These are phyloP conservation scores for Pseudogymnoascus sp. DNA, from an alignment of 2,329 filamentous ascomycete genomes.

Conservation along the genomic window DNA sequence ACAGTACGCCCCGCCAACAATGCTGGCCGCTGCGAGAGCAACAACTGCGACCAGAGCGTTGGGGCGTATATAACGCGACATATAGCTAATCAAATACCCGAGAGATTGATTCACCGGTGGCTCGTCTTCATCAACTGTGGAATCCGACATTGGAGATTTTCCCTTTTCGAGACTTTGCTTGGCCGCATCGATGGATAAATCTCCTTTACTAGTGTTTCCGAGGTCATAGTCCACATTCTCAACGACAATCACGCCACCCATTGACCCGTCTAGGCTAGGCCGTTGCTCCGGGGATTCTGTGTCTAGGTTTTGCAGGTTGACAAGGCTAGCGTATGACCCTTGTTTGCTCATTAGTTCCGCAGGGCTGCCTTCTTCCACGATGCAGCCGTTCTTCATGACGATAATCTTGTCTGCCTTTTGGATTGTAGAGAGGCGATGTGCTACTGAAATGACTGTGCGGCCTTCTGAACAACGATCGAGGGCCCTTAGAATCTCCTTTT, in stretches of 20 bases:
- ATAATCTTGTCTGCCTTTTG: slow-evolving; percentile 96
- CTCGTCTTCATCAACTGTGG: slow-evolving; percentile 11
- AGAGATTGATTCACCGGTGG: slow-evolving; percentile 14
- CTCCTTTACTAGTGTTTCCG: background rate
- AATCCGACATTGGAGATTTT: background rate
- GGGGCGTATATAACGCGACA: slow-evolving; percentile 14
- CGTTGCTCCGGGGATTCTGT: slow-evolving; percentile 16
- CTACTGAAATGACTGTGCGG: slow-evolving; percentile 87
- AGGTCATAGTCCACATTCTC: slow-evolving; percentile 12
- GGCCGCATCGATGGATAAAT: background rate
- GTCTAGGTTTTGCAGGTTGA: slow-evolving; percentile 30
- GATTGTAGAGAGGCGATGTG: slow-evolving; percentile 84
- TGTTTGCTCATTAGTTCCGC: slow-evolving; percentile 58
- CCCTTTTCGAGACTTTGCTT: slow-evolving; percentile 9
- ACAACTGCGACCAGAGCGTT: slow-evolving; percentile 28
- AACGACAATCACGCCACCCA: slow-evolving; percentile 8
- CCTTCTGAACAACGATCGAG: slow-evolving; percentile 57
- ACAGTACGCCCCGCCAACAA: slow-evolving; percentile 47
- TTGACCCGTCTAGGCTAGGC: slow-evolving; percentile 14
- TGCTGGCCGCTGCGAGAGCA: slow-evolving; percentile 38
- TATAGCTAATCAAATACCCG: slow-evolving; percentile 13
- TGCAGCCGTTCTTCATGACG: slow-evolving; percentile 76
- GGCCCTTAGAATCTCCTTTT: slow-evolving; percentile 74
- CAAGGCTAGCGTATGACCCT: slow-evolving; percentile 38
- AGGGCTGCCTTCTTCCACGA: slow-evolving; percentile 71